Base-by-base conservation (phyloP, 306 rosid genomes). In the Medicago arabica region DNA sequence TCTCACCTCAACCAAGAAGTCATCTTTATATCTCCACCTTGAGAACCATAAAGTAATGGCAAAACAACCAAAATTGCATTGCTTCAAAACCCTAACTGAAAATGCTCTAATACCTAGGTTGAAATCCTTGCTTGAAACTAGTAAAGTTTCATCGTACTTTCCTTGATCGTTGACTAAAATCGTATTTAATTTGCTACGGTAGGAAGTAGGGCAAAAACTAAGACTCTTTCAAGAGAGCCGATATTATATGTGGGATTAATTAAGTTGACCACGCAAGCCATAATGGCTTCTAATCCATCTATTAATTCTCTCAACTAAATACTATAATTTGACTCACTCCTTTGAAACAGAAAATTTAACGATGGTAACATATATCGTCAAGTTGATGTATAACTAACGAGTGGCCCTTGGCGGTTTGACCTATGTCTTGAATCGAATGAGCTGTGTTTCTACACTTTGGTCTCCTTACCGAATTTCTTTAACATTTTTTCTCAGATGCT, bases 331-430 rank as follows among this genome's bases (percentile, higher is more conserved):
- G 50, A 68, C 65, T 62, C 80, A 81, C 61, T 81, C 72, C 64
- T 75, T 60, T 19, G 9, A 15, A 53, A 63, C 12, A 69, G 17
- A 75, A 81, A 75, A 61, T 21, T 6, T n/a, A 65, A 66, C 51
- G 11, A 72, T 3, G 1, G 7, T 7, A 12, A 2, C 3, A 13
- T 12, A 3, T 44, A 44, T 44, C 1, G 43, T 18, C 74, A 71
- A 78, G 10, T 79, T 14, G 78, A 57, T 15, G 59, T 54, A 14
- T 36, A 74, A 49, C 17, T 9, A 55, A 55, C 34, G 73, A 39
- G 84, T 81, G 78, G 84, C 36, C 28, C 69, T 60, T 76, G 85
- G 81, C 85, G 81, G 88, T 85, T 85, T 83, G 91, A 84, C 79
- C 68, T 69, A 0, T 78, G 85, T 44, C 55, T 39, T 25, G 2